These are phyloP conservation scores for Moesziomyces parantarcticus DNA, from an alignment of 1,284 basidiomycete species.

Conservation along the genomic window DNA sequence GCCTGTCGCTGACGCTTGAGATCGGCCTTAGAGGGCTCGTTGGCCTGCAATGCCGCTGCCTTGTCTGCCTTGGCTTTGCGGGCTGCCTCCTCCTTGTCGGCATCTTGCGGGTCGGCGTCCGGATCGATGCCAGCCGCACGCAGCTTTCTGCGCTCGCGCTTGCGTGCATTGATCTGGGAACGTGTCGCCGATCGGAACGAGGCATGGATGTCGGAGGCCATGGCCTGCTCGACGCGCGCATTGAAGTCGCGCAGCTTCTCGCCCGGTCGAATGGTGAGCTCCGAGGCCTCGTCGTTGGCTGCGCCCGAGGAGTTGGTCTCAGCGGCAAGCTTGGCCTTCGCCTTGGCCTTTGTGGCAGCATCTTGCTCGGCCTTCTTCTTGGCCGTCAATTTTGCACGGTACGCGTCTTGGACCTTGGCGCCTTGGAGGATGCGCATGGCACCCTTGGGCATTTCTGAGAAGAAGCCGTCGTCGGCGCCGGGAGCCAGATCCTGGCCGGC, in stretches of 20 bases:
- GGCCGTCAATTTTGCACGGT: slow-evolving; percentile 32
- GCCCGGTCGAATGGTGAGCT: slow-evolving; percentile 58
- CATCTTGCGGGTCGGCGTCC: slow-evolving; percentile 30
- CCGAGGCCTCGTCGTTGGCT: slow-evolving; percentile 4
- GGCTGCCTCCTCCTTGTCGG: slow-evolving; percentile 28
- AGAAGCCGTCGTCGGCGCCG: slow-evolving; percentile 31
- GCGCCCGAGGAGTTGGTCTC: not conserved
- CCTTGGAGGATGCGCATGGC: slow-evolving; percentile 58
- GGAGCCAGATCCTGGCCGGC: slow-evolving; percentile 51
- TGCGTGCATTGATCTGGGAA: slow-evolving; percentile 51
- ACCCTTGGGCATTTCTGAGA: slow-evolving; percentile 54
- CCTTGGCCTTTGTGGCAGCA: slow-evolving; percentile 36
- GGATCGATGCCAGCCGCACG: slow-evolving; percentile 40
- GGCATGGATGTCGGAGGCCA: slow-evolving; percentile 50
- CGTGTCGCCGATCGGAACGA: slow-evolving; percentile 48
- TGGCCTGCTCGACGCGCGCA: slow-evolving; percentile 57
- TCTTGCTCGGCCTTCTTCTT: slow-evolving; percentile 27
- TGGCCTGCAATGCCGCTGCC: slow-evolving; percentile 41
- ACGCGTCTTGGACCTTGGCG: slow-evolving; percentile 52
- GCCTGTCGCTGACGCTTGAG: slow-evolving; percentile 47
- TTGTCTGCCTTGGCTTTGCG: slow-evolving; percentile 51
- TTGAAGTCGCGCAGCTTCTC: slow-evolving; percentile 63
- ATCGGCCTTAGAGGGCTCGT: slow-evolving; percentile 38
- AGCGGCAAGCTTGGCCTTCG: slow-evolving; percentile 21
- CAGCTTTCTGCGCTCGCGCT: slow-evolving; percentile 48